These are phyloP conservation scores for Alternaria rosae DNA, from an alignment of 2,329 filamentous ascomycete species.

Conservation along the genomic window DNA sequence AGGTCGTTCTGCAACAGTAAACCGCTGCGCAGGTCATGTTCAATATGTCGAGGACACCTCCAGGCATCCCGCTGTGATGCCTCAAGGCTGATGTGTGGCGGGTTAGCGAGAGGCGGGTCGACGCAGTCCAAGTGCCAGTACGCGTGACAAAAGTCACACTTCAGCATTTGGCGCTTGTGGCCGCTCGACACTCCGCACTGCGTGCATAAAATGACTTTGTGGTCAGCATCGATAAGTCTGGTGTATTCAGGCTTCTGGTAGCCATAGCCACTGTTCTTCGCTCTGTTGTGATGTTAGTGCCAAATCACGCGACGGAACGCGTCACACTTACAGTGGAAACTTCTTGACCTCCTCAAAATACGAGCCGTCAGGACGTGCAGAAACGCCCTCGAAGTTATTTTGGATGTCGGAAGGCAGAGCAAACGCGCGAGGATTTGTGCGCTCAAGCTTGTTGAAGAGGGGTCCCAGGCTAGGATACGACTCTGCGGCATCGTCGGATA, in stretches of 20 bases:
- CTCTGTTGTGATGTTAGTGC: constrained; percentile 42
- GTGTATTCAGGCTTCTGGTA: constrained; percentile 55
- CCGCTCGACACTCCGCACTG: constrained; percentile 73
- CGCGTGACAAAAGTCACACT: constrained; percentile 82
- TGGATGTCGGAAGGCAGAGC: constrained; percentile 73
- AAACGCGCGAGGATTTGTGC: constrained; percentile 75
- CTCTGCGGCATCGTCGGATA: constrained; percentile 36
- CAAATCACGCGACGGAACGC: constrained; percentile 33
- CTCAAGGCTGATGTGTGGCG: constrained; percentile 65
- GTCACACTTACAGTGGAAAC: constrained; percentile 64
- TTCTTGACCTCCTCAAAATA: constrained; percentile 74
- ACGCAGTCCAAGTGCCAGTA: constrained; percentile 94
- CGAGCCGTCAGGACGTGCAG: constrained; percentile 76
- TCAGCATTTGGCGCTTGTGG: constrained; percentile 75
- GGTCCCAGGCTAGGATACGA: constrained; percentile 59
- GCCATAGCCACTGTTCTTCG: constrained; percentile 51
- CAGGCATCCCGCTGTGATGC: constrained; percentile 72
- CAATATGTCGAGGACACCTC: constrained; percentile 87
- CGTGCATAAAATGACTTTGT: constrained; percentile 78
- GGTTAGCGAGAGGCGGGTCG: constrained; percentile 80
- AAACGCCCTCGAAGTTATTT: constrained; percentile 80
- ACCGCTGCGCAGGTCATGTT: constrained; percentile 69
- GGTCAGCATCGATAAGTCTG: constrained; percentile 75
- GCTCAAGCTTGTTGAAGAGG: constrained; percentile 70
- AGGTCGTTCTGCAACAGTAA: constrained; percentile 43